Evolutionary conservation across 129 eudicot genomes (phyloP), one percentile per base, ranked within the genome.

Genomic region (Helianthus annuus): DNA sequence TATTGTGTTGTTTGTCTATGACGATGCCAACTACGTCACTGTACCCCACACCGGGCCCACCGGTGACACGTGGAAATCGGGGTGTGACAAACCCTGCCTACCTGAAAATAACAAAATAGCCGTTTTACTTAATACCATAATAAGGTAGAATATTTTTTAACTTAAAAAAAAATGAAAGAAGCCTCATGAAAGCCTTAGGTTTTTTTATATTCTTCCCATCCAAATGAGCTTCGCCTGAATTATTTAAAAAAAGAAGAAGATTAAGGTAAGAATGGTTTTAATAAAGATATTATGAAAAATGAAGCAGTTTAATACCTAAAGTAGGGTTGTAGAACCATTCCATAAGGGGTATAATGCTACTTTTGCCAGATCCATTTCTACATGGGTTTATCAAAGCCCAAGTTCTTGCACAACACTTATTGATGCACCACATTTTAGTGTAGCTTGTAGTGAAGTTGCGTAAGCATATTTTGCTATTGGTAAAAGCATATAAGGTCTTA

Each of bases 391-490:
- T 59, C 98, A 96, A 74, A 92, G 96, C 10, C 98, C 98, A 77
- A 92, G 87, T 53, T 96, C 98, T 92, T 92, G 98, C 74, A 92
- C 98, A 64, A 92, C 96, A 87, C 95, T 87, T 75, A 92, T 92
- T 72, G 89, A 77, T 72, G 89, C 89, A 68, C 96, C 98, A 82
- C 87, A 89, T 87, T 95, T 89, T 51, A 92, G 80, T 1, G 98
- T 92, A 70, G 96, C 98, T 83, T 92, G 98, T 57, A 89, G 83
- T 5, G 98, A 89, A 49, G 89, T 85, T 55, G 98, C 96, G 70
- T 92, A 92, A 15, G 98, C 89, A 78, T 92, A 87, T 78, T 92
- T 92, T 29, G 98, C 98, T 80, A 66, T 92, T 92, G 73, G 96
- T 89, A 74, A 89, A 92, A 49, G 92, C 91, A 74, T 92, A 92